Evolutionary conservation across 1,139 yeast species (phyloP), one percentile per base, ranked within the genome.

Genomic region (Protomyces arabidopsidicola): DNA sequence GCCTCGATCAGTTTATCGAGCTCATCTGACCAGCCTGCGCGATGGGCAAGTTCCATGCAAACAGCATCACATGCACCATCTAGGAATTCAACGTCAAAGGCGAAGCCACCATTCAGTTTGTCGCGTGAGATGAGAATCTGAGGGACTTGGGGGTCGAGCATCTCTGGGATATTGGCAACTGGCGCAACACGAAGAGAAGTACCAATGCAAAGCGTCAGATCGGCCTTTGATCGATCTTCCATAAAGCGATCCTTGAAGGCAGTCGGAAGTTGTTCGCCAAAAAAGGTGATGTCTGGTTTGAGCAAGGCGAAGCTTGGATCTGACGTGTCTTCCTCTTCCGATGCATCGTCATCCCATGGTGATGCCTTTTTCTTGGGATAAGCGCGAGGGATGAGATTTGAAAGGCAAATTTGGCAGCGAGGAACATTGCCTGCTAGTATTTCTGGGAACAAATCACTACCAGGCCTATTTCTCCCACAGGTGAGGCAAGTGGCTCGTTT

Each of bases 161-260:
- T 80, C 65, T 89, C 85, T n/a, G 90, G 90, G 55, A 93, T 88
- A 65, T 90, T 91, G 55, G 93, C 87, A n/a, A 93, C 98, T 0
- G 98, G 98, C 0, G 96, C 91, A 36, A 93, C 98, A 72, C 91
- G 90, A 66, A 93, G 79, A 27, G 98, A 91, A 0, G 98, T 93
- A 9, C 98, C 98, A 18, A 91, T 85, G 74, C 96, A 87, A 5
- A 93, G 81, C 52, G 93, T 76, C 64, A 93, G 77, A 75, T 93
- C 98, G 75, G 97, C 90, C 35, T 82, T 78, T 20, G 78, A 72
- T 2, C 86, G 78, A 63, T 78, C 81, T 71, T 79, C 76, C 48
- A 80, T 79, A 48, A 88, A 81, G 34, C 82, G 76, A 57, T 82
- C 82, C 69, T 89, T 93, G 71, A 87, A 90, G 62, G 80, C 75